A percentile compares a stretch with the other conserved stretches of the same genome.
Conservation (phyloP, 139 green algal genomes). For the Auxenochlorella pyrenoidosa region DNA sequence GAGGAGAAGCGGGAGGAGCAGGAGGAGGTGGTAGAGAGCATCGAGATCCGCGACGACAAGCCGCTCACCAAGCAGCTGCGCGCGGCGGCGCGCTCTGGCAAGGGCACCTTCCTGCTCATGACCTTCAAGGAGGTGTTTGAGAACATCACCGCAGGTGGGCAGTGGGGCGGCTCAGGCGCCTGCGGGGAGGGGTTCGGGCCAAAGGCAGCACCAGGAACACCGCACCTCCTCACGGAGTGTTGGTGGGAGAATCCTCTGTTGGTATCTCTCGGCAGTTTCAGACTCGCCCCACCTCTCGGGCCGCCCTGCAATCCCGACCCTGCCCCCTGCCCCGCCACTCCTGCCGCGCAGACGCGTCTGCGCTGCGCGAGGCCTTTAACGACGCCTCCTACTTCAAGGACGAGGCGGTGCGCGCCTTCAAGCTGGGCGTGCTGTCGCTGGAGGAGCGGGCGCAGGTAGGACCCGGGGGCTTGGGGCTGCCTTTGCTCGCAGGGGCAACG, state of each 20-base stretch:
- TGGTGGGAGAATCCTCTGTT: no score
- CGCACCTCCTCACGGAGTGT: no score
- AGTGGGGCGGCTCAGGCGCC: background rate
- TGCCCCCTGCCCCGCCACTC: background rate
- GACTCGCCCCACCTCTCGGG: background rate
- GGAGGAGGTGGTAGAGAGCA: constrained; percentile 41
- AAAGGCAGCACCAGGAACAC: no score
- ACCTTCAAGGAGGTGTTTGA: constrained; percentile 63
- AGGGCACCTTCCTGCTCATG: constrained; percentile 63
- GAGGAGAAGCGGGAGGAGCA: constrained; percentile 39
- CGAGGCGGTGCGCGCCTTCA: constrained; percentile 70
- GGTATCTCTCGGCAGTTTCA: no score
- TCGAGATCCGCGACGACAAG: constrained; percentile 40
- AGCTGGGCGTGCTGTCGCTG: constrained; percentile 68
- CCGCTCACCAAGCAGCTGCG: constrained; percentile 48
- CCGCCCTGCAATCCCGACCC: background rate
- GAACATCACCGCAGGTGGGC: constrained; percentile 38
- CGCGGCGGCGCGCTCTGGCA: constrained; percentile 24
- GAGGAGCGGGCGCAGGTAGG: constrained; percentile 63
- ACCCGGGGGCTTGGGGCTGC: no score
- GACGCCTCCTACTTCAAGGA: constrained; percentile 75
- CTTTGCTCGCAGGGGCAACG: background rate
- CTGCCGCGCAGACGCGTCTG: constrained; percentile 18
- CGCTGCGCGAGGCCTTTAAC: constrained; percentile 61
- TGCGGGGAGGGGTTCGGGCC: no score